Evolutionary conservation across 164 flowering plant species (phyloP).

Genomic region (Platanus orientalis): DNA sequence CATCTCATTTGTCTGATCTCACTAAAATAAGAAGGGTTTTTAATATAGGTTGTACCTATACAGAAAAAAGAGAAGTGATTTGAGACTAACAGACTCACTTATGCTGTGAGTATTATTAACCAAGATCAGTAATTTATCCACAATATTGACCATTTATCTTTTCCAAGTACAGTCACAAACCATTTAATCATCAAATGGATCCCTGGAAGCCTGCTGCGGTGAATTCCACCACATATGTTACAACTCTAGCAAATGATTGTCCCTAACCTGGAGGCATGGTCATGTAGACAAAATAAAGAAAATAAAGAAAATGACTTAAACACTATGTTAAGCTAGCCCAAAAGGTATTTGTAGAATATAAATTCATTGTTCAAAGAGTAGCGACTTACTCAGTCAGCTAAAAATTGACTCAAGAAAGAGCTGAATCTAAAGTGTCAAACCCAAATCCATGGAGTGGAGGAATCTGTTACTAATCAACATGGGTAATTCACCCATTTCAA

Average conservation of each 20-base stretch:
- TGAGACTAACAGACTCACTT: neutral
- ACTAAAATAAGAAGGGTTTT: neutral
- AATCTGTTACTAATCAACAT: too few species aligned
- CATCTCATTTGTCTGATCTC: neutral
- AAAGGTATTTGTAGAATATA: neutral
- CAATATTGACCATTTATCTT: neutral
- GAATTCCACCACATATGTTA: too few species aligned
- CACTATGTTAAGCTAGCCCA: too few species aligned
- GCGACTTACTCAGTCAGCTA: neutral
- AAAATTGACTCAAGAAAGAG: neutral
- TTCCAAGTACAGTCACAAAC: neutral
- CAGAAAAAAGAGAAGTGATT: too few species aligned
- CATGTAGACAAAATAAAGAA: too few species aligned
- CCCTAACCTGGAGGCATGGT: neutral
- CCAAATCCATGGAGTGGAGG: too few species aligned
- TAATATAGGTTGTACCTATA: too few species aligned
- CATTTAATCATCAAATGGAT: too few species aligned
- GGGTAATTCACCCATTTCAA: too few species aligned
- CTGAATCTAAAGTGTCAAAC: too few species aligned
- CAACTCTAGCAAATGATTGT: neutral
- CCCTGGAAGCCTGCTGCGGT: neutral
- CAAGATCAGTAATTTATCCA: neutral
- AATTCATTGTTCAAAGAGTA: neutral
- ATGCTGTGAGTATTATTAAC: neutral
- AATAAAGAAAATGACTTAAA: neutral